Base-by-base conservation (phyloP, 495 filamentous ascomycete genomes). In the Tuber aestivum region DNA sequence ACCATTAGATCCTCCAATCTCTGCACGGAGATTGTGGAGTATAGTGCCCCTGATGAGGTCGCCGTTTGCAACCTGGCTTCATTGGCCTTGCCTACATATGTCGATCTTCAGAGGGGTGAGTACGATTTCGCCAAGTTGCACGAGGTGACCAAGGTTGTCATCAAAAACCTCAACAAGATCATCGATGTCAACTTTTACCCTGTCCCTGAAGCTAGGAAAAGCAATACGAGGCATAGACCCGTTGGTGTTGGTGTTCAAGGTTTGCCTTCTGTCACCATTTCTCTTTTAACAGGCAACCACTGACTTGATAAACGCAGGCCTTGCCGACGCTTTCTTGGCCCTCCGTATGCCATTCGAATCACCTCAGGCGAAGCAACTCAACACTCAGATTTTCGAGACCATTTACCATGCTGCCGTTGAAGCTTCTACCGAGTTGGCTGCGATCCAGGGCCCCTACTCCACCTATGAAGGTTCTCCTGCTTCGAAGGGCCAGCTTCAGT, bases 341-440 rank as follows among this genome's bases (percentile, higher is more conserved):
- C 91, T 99, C 74, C 95, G 96, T 82, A 87, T 97, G 86, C 95
- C 95, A 14, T 99, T 99, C 84, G 95, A 99, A 83, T 99, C 96
- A 0, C 89, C 92, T 27, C 93, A 97, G 86, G 95, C 95, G 68
- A 91, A 91, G 79, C 89, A 95, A 82, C 89, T 99, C 81, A 99
- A 99, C 88, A 95, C 91, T 81, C 94, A 98, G 85, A 97, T 99
- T 84, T 99, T 99, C 82, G 95, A 99, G 89, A 99, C 95, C 61
- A 97, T 99, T 86, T 99, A 99, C 86, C 95, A 99, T 84, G 95
- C 90, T 83, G 94, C 93, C 75, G 86, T 99, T 74, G 97, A 94
- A 61, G 91, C 93, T 37, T 99, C 95, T 8, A 90, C 91, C 78
- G 90, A 97, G 32, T 84, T 98, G 72, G 93, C 95, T 76, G 92